Evolutionary conservation across 2,329 filamentous ascomycete genomes (phyloP).

Genomic region (Botryosphaeria dothidea): DNA sequence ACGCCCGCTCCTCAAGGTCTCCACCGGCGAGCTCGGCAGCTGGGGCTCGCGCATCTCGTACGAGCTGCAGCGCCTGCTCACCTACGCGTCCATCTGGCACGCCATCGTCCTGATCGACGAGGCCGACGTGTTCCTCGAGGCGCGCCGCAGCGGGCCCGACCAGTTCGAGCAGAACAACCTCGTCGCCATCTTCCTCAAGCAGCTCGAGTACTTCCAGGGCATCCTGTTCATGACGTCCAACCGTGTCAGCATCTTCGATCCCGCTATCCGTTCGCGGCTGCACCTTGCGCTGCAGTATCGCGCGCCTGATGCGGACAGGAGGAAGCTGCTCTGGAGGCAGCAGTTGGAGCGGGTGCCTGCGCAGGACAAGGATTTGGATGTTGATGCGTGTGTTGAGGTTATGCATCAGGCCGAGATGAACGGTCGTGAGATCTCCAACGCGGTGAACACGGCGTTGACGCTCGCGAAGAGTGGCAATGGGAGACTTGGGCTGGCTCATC

Average conservation of each 20-base stretch:
- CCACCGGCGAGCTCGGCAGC: slow-evolving; percentile 50
- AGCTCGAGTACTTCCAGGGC: slow-evolving; percentile 42
- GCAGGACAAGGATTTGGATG: slow-evolving; percentile 15
- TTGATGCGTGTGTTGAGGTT: slow-evolving; percentile 41
- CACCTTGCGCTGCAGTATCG: slow-evolving; percentile 22
- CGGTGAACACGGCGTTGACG: slow-evolving; percentile 19
- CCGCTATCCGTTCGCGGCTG: slow-evolving; percentile 20
- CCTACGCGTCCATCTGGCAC: slow-evolving; percentile 4
- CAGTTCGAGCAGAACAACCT: slow-evolving; percentile 39
- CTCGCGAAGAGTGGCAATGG: slow-evolving; percentile 21
- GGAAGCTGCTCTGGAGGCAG: slow-evolving; percentile 30
- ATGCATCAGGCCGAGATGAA: slow-evolving; percentile 36
- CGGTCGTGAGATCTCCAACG: background rate
- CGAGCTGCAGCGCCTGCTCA: slow-evolving; percentile 20
- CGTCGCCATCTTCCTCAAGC: slow-evolving; percentile 35
- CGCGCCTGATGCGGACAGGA: background rate
- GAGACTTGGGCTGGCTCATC: slow-evolving; percentile 12
- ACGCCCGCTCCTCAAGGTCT: slow-evolving; percentile 13
- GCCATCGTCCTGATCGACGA: slow-evolving; percentile 36
- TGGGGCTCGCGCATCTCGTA: slow-evolving; percentile 17
- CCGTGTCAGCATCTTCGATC: slow-evolving; percentile 19
- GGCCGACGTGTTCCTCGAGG: slow-evolving; percentile 63
- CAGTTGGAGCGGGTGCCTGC: slow-evolving; percentile 16
- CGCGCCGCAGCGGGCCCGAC: slow-evolving; percentile 42
- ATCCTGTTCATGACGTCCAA: slow-evolving; percentile 30